These are phyloP conservation scores for Besnoitia besnoiti DNA, from an alignment of 169 alveolate genomes.

Conservation along the genomic window DNA sequence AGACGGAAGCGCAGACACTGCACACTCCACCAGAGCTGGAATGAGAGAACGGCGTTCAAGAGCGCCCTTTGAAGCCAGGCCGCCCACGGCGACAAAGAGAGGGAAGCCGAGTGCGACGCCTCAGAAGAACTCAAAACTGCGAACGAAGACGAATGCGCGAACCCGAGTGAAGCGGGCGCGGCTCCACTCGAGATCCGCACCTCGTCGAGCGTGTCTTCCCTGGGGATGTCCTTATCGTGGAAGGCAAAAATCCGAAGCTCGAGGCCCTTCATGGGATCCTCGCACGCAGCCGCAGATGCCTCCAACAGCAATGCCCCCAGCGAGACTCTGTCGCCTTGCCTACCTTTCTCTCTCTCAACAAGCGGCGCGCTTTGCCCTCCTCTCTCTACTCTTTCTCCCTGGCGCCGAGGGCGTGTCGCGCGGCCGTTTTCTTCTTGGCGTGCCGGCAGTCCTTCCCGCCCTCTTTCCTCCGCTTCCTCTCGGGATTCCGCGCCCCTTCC, in stretches of 20 bases:
- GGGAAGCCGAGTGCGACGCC: no score
- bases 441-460: background rate
- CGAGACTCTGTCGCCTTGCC: no score
- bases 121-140: background rate
- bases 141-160: background rate
- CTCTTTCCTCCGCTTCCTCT: no score
- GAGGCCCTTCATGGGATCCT: background rate
- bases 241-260: background rate
- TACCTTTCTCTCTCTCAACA: background rate
- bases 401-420: background rate
- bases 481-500: no score
- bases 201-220: background rate
- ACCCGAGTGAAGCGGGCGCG: no score
- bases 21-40: background rate
- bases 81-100: background rate
- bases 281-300: no score
- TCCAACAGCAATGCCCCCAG: no score
- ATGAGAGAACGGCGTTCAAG: background rate
- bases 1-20: background rate
- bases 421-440: background rate
- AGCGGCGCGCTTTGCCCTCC: background rate
- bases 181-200: background rate
- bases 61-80: background rate
- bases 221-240: background rate
- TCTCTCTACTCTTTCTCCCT: background rate